phyloP scores from a whole-genome alignment of 129 eudicot species.

The Arctium lappa region DNA sequence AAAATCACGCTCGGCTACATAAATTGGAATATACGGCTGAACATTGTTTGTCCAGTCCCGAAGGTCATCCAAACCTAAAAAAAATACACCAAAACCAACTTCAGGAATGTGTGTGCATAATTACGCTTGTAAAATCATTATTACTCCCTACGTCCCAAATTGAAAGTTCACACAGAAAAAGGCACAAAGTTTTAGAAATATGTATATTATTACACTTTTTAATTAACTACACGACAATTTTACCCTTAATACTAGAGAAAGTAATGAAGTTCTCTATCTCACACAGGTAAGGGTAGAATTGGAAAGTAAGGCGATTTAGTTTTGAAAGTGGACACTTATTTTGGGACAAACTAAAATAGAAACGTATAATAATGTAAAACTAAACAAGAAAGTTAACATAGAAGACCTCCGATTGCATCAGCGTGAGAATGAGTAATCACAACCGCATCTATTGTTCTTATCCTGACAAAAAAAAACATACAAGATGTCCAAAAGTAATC shows the following conservation, averaged over 20 bases:
- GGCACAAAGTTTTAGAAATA: background rate
- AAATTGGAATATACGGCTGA: constrained; percentile 86
- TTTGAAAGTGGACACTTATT: background rate
- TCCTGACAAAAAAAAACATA: constrained; percentile 51
- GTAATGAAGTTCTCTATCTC: background rate
- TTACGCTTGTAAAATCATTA: background rate
- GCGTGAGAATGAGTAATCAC: constrained; percentile 98
- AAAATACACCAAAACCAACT: background rate
- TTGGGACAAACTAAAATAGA: background rate
- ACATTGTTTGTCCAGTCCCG: constrained; percentile 99
- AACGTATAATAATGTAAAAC: constrained; percentile 16
- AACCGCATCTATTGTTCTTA: constrained; percentile 93
- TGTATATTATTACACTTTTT: background rate
- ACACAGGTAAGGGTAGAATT: background rate
- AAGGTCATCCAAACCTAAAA: constrained; percentile 92
- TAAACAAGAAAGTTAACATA: constrained; percentile 26
- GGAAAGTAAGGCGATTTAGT: background rate
- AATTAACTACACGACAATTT: background rate
- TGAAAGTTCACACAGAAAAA: background rate
- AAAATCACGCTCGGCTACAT: constrained; percentile 88
- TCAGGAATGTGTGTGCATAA: constrained; percentile 1
- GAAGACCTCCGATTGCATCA: constrained; percentile 98
- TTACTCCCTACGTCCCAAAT: background rate
- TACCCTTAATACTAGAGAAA: background rate
- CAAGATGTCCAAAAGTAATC: background rate